Base-by-base conservation (phyloP, 306 rosid genomes). In the Urtica urens region DNA sequence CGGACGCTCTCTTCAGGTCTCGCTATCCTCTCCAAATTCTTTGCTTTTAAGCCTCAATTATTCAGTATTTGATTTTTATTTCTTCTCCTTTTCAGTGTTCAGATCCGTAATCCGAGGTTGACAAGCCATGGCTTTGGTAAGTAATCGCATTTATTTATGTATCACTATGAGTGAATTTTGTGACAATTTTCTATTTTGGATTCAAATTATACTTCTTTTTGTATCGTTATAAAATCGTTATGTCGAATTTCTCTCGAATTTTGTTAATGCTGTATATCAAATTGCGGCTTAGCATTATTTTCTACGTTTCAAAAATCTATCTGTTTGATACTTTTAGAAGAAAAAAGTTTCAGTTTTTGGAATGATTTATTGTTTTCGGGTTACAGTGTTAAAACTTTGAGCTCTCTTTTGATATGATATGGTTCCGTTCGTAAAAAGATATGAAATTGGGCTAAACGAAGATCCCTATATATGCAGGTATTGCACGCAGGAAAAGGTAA, bases 51-150 rank as follows among this genome's bases (percentile, higher is more conserved):
- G 4, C 27, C 29, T 14, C 22, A 20, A 23, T 65, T 19, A 2
- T 41, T 41, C 43, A 49, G 24, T 1, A 15, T 23, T 10, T 31
- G 40, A 63, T 17, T 25, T 49, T 38, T 66, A 16, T 58, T n/a
- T n/a, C n/a, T n/a, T n/a, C n/a, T n/a, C n/a, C n/a, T n/a, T n/a
- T n/a, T n/a, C n/a, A n/a, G 37, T 51, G 49, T 23, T 44, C 78
- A 73, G 87, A 75, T 85, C 93, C 64, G 57, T 19, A 23, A 20
- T 68, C 48, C 25, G 73, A 23, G 79, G 56, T 44, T 61, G 35
- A n/a, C 40, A 64, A 79, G 82, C 78, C 62, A 85, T 85, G 95
- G 80, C 84, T 63, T 76, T 85, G 79, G 87, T 76, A 67, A 68
- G 93, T 71, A n/a, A n/a, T n/a, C n/a, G n/a, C n/a, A 1, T 41